Conservation (phyloP, 1,284 basidiomycete species). For the Irpex sp. region DNA sequence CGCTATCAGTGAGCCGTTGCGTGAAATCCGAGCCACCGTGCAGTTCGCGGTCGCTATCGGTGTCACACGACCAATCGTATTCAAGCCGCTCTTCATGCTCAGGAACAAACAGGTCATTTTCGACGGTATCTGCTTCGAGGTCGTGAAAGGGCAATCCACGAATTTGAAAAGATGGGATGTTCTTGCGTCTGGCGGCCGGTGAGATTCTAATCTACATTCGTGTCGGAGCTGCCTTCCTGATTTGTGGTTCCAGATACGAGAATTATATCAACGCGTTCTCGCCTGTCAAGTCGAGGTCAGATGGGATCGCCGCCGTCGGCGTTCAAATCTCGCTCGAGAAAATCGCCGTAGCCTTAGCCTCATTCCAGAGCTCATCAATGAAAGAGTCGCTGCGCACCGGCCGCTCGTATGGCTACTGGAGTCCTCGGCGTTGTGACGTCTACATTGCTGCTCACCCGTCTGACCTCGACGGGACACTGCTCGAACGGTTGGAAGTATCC, state of each 20-base stretch:
- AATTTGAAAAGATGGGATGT: conserved; percentile 62
- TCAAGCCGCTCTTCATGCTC: neutral
- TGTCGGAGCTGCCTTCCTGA: neutral
- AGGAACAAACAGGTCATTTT: neutral
- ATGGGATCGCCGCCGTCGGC: conserved; percentile 62
- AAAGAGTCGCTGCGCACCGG: conserved; percentile 70
- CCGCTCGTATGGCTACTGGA: conserved; percentile 82
- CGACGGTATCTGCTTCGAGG: conserved; percentile 33
- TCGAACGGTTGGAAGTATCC: conserved; percentile 74
- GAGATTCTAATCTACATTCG: conserved; percentile 16
- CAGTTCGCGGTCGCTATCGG: neutral
- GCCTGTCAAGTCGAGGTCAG: conserved; percentile 46
- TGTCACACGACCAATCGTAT: neutral
- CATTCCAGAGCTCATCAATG: conserved; percentile 67
- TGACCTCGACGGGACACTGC: conserved; percentile 46
- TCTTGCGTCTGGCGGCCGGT: conserved; percentile 78
- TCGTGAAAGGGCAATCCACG: conserved; percentile 54
- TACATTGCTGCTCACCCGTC: conserved; percentile 78
- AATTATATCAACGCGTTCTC: conserved; percentile 60
- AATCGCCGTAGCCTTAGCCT: conserved; percentile 66
- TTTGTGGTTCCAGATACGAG: conserved; percentile 59
- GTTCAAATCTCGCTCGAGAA: conserved; percentile 79
- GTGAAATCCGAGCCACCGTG: conserved; percentile 55
- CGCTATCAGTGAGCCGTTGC: conserved; percentile 43
- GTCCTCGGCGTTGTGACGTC: conserved; percentile 80